Conservation (phyloP, 169 alveolate species). For the Cryptosporidium sp. region DNA sequence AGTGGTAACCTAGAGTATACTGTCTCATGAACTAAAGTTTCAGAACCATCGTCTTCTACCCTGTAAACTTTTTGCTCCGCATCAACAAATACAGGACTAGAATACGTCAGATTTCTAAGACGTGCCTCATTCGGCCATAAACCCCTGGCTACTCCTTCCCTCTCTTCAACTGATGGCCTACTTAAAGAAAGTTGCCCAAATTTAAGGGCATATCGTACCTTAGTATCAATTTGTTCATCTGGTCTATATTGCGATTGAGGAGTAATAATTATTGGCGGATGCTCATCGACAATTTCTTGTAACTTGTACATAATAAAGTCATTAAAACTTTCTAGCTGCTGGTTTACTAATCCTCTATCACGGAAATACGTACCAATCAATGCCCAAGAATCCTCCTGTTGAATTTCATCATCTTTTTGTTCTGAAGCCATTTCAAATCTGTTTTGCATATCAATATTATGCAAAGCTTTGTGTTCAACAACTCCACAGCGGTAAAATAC, state of each 20-base stretch:
- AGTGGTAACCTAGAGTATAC: constrained; percentile 89
- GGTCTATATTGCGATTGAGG: constrained; percentile 92
- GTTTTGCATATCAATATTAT: not conserved
- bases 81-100: constrained; percentile 86
- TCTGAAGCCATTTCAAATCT: constrained; percentile 43
- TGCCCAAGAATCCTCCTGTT: constrained; percentile 90
- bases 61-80: constrained; percentile 88
- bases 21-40: constrained; percentile 81
- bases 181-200: constrained; percentile 93
- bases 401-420: constrained; percentile 81
- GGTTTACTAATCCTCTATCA: constrained; percentile 95
- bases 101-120: constrained; percentile 94
- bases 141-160: constrained; percentile 89
- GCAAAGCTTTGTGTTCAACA: not conserved
- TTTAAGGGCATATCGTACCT: constrained; percentile 88
- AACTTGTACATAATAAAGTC: constrained; percentile 93
- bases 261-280: constrained; percentile 89
- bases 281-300: constrained; percentile 95
- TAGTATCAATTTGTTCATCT: constrained; percentile 84
- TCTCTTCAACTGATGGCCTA: constrained; percentile 92
- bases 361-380: constrained; percentile 87
- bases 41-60: constrained; percentile 82
- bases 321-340: constrained; percentile 96
- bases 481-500: constrained; percentile 2
- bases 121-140: constrained; percentile 98